Evolutionary conservation across 805 yeast genomes (phyloP), one percentile per base, ranked within the genome.

Genomic region (Wickerhamomyces alni): DNA sequence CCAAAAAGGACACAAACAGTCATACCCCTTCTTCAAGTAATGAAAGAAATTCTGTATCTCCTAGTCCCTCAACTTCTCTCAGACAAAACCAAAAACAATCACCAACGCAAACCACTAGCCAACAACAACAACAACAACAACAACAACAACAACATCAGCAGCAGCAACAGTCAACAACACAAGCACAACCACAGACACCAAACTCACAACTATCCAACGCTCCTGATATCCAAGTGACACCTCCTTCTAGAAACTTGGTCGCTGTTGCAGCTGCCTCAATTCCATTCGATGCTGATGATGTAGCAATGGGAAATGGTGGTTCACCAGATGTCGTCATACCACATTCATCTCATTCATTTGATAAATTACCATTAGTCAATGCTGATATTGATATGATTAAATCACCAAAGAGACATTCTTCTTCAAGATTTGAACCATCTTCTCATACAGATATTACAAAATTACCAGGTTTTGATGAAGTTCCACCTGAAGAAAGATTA

Each of bases 321-420:
- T 46, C 44, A 15, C 38, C 38, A 17, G 46, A 53, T 33, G 44
- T 46, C 25, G 35, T 44, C 37, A 62, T 64, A 42, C 69, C 73
- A 41, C 59, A 66, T 34, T 62, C 72, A 9, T 66, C 78, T 28
- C 76, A 70, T 51, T 74, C 75, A 25, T 70, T 72, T 55, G 86
- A 71, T 54, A 69, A 75, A 52, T 62, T 77, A 40, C 74, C 78
- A 8, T 69, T 82, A 3, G 82, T 83, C 27, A 69, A 83, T 49
- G 70, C 75, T 44, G 87, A 86, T 49, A 72, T 89, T 42, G 98
- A 89, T 54, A 72, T 89, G 50, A 82, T 89, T 38, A 74, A 80
- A 58, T 74, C 84, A 2, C 96, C 97, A 17, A 87, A 85, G 56
- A 78, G 98, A 57, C 98, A 91, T 59, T 83, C 91, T 37, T 85